These are phyloP conservation scores for Aechmea fasciata DNA, from an alignment of 176 grass and related monocot genomes.

Conservation along the genomic window DNA sequence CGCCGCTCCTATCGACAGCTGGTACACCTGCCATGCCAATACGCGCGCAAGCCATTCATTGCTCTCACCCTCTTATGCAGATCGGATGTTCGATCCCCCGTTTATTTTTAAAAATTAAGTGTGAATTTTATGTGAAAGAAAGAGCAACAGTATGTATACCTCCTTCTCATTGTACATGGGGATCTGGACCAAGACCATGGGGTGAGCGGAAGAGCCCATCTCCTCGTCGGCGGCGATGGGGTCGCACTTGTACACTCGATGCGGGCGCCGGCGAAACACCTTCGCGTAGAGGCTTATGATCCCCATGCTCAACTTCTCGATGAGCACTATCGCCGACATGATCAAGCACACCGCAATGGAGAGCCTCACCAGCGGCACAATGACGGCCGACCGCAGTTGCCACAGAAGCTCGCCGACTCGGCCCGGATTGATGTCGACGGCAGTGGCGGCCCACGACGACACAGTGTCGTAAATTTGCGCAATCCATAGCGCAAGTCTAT, in stretches of 20 bases:
- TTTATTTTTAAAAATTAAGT: background rate
- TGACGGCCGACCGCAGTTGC: conserved; percentile 9
- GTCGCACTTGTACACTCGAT: conserved; percentile 36
- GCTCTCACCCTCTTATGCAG: background rate
- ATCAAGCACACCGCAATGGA: conserved; percentile 14
- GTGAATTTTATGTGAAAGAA: background rate
- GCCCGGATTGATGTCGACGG: background rate
- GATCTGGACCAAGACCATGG: conserved; percentile 47
- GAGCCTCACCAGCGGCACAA: conserved; percentile 16
- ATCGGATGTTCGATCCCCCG: too few species aligned
- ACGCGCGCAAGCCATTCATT: background rate
- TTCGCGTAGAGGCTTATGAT: conserved; percentile 27
- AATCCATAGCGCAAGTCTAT: background rate
- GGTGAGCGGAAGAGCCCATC: conserved; percentile 20
- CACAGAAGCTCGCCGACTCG: conserved; percentile 10
- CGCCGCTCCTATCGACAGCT: conserved; percentile 31
- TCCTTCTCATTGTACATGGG: conserved; percentile 55
- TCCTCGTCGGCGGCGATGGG: conserved; percentile 29
- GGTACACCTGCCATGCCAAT: conserved; percentile 35
- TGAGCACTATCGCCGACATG: conserved; percentile 35
- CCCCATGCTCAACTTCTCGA: conserved; percentile 33
- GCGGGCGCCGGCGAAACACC: conserved; percentile 27
- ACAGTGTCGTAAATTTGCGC: background rate
- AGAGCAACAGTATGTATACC: conserved; percentile 6
- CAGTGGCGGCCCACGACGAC: background rate